These are phyloP conservation scores for Cubamyces sp. DNA, from an alignment of 768 basidiomycete genomes.

Conservation along the genomic window DNA sequence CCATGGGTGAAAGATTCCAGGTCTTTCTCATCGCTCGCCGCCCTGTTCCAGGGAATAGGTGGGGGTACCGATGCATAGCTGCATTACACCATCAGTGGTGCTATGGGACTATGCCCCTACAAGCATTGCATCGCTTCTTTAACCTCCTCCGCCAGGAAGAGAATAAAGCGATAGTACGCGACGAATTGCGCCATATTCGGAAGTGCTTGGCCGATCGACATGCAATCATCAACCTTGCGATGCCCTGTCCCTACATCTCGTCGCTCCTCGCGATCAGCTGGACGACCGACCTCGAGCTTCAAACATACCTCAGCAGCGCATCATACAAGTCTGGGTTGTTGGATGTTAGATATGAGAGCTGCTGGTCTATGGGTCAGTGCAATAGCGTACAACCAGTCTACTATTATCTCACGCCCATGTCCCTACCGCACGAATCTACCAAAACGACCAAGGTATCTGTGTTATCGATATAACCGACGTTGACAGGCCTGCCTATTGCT, in stretches of 20 bases:
- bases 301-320: slow-evolving; percentile 25
- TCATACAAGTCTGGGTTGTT: slow-evolving; percentile 11
- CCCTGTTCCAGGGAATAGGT: slow-evolving; percentile 23
- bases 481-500: neutral
- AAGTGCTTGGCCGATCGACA: slow-evolving; percentile 30
- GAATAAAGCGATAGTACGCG: slow-evolving; percentile 41
- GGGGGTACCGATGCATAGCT: slow-evolving; percentile 43
- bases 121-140: slow-evolving; percentile 38
- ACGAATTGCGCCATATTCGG: slow-evolving; percentile 39
- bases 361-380: neutral
- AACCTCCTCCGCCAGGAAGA: slow-evolving; percentile 39
- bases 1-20: slow-evolving; percentile 48
- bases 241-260: slow-evolving; percentile 40
- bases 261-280: slow-evolving; percentile 39
- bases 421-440: too few relatives aligned
- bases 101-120: slow-evolving; percentile 40
- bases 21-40: slow-evolving; percentile 43
- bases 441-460: neutral
- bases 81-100: slow-evolving; percentile 47
- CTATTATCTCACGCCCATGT: too few relatives aligned
- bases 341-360: neutral
- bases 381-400: too few relatives aligned
- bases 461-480: neutral
- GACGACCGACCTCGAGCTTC: slow-evolving; percentile 33
- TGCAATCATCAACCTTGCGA: slow-evolving; percentile 22